A percentile compares a stretch with the other conserved stretches of the same genome.
Evolutionary conservation across 2,329 filamentous ascomycete genomes (phyloP).

Genomic region (Blastomyces silverae): DNA sequence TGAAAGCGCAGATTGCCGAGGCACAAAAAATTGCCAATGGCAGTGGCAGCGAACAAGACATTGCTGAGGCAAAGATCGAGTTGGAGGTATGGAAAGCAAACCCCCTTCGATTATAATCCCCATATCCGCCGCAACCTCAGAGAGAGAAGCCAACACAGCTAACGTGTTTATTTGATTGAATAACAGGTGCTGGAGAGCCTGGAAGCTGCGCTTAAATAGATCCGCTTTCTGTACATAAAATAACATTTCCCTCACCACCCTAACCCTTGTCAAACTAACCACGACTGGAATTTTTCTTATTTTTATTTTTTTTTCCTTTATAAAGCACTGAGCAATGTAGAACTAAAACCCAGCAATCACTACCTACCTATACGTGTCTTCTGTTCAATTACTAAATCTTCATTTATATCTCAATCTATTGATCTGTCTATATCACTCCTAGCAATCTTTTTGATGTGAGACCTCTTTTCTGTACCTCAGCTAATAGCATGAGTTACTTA

Average conservation of each 20-base stretch:
- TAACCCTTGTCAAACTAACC: constrained; percentile 4
- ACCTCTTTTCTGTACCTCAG: too few species aligned
- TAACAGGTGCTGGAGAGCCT: constrained; percentile 45
- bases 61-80: constrained; percentile 98
- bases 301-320: neutral
- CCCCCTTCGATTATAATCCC: neutral
- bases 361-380: neutral
- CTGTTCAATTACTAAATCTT: neutral
- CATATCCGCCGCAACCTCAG: neutral
- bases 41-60: constrained; percentile 88
- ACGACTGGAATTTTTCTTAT: neutral
- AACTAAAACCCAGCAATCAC: constrained; percentile 12
- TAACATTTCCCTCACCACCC: neutral
- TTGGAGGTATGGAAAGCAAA: constrained; percentile 64
- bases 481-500: too few species aligned
- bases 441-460: too few species aligned
- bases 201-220: constrained; percentile 46
- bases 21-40: constrained; percentile 91
- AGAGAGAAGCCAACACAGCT: neutral
- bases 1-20: constrained; percentile 84
- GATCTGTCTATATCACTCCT: too few species aligned
- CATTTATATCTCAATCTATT: neutral
- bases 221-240: constrained; percentile 38
- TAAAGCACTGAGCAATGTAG: constrained; percentile 17
- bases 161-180: constrained; percentile 15